A percentile compares a stretch with the other conserved stretches of the same genome.
These are phyloP conservation scores for Yamadazyma blattariae DNA, from an alignment of 1,139 yeast genomes.

Conservation along the genomic window DNA sequence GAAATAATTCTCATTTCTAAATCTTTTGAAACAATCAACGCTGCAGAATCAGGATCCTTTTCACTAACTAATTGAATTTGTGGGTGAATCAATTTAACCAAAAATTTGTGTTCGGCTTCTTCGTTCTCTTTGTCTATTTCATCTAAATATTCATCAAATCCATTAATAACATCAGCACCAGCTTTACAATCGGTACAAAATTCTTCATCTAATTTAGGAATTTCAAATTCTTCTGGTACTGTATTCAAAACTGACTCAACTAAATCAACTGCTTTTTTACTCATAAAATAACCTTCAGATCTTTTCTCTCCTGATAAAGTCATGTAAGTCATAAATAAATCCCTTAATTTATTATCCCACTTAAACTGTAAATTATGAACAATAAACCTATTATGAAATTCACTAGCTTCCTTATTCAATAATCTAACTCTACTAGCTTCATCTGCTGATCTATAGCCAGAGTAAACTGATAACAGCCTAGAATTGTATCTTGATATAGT, in stretches of 20 bases:
- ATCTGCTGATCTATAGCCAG: constrained; percentile 24
- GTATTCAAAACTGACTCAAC: constrained; percentile 38
- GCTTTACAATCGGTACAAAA: constrained; percentile 17
- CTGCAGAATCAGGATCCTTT: constrained; percentile 31
- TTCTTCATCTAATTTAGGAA: constrained; percentile 14
- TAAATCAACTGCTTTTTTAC: constrained; percentile 69
- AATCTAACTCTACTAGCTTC: constrained; percentile 31
- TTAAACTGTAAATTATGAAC: constrained; percentile 73
- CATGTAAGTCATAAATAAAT: constrained; percentile 59
- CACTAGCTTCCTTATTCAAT: constrained; percentile 25
- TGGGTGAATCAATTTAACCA: constrained; percentile 43
- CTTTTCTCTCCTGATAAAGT: constrained; percentile 57
- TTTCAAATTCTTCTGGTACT: constrained; percentile 12
- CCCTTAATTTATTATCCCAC: constrained; percentile 73
- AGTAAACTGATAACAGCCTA: constrained; percentile 24
- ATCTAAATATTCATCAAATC: constrained; percentile 32
- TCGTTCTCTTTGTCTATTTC: constrained; percentile 23
- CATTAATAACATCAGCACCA: constrained; percentile 33
- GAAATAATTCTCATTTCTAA: constrained; percentile 66
- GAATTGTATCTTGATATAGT: constrained; percentile 12
- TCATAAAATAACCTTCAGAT: constrained; percentile 58
- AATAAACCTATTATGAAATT: constrained; percentile 73
- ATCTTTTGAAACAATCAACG: constrained; percentile 64
- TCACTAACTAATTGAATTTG: constrained; percentile 41
- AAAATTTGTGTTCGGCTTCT: constrained; percentile 37